Percentiles rank a stretch among this genome's conserved stretches.
Conservation (phyloP, 2,329 filamentous ascomycete species). For the Clonostachys byssicola region DNA sequence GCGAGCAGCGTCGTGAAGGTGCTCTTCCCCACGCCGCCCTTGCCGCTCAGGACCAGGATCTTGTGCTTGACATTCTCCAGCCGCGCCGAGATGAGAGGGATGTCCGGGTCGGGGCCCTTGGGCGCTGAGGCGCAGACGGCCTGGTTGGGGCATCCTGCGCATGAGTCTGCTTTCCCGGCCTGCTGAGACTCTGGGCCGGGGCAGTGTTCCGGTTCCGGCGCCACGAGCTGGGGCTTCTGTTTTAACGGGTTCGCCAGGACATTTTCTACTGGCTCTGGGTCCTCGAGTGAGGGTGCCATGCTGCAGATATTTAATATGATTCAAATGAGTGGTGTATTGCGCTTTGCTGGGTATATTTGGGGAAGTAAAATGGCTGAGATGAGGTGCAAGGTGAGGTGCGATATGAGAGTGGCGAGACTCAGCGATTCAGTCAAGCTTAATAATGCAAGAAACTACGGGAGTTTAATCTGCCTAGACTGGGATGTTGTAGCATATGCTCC, state of each 20-base stretch:
- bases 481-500: too few species aligned
- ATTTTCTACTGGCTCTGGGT: conserved; percentile 60
- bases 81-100: conserved; percentile 80
- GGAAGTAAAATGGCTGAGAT: background rate
- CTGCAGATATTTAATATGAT: conserved; percentile 1
- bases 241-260: conserved; percentile 75
- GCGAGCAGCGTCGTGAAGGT: conserved; percentile 87
- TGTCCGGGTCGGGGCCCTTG: conserved; percentile 93
- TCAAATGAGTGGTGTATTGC: too few species aligned
- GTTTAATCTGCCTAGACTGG: too few species aligned
- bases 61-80: conserved; percentile 84
- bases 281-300: conserved; percentile 82
- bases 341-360: background rate
- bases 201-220: conserved; percentile 95
- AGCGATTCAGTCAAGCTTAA: conserved; percentile 2
- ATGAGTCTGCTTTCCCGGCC: conserved; percentile 73
- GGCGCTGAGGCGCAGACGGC: conserved; percentile 89
- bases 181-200: conserved; percentile 80
- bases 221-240: conserved; percentile 78
- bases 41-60: conserved; percentile 87
- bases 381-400: background rate
- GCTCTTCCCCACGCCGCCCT: conserved; percentile 94
- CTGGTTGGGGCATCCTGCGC: conserved; percentile 94
- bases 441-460: conserved; percentile 1
- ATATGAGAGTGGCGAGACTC: conserved; percentile 1